phyloP scores from a whole-genome alignment of 2,329 filamentous ascomycete species.

The Fusarium mundagurra region DNA sequence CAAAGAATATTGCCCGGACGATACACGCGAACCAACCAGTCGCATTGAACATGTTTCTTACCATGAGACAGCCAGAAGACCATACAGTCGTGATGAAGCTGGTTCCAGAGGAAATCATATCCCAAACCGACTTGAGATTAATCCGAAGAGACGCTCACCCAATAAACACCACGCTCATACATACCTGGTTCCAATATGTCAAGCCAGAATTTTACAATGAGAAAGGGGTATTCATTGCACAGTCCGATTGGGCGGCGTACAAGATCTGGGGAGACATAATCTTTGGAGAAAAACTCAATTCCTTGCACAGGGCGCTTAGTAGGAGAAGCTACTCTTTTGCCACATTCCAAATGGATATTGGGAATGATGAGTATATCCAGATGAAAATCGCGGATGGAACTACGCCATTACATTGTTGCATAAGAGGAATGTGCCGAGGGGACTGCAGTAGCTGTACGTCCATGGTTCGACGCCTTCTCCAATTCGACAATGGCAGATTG shows the following conservation, averaged over 20 bases:
- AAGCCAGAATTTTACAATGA: background rate
- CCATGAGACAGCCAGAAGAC: accelerated
- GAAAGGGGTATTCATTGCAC: accelerated
- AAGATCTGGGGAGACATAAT: accelerated
- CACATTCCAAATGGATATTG: accelerated
- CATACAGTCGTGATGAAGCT: no score
- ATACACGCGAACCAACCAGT: accelerated
- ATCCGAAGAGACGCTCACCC: accelerated
- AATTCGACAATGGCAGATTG: no score
- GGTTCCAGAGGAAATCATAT: background rate
- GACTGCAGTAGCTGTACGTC: background rate
- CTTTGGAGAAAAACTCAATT: accelerated
- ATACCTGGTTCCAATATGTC: background rate
- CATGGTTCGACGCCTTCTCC: background rate
- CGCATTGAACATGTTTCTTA: accelerated
- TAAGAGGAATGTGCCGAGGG: accelerated
- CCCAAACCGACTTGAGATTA: accelerated
- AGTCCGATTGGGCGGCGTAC: background rate
- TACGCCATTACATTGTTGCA: accelerated
- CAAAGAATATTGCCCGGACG: accelerated
- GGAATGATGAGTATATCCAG: accelerated
- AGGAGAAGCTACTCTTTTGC: accelerated
- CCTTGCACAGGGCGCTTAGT: accelerated
- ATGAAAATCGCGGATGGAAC: accelerated
- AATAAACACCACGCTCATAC: accelerated